These are phyloP conservation scores for Colletotrichum sp. DNA, from an alignment of 2,329 filamentous ascomycete species.

Conservation along the genomic window DNA sequence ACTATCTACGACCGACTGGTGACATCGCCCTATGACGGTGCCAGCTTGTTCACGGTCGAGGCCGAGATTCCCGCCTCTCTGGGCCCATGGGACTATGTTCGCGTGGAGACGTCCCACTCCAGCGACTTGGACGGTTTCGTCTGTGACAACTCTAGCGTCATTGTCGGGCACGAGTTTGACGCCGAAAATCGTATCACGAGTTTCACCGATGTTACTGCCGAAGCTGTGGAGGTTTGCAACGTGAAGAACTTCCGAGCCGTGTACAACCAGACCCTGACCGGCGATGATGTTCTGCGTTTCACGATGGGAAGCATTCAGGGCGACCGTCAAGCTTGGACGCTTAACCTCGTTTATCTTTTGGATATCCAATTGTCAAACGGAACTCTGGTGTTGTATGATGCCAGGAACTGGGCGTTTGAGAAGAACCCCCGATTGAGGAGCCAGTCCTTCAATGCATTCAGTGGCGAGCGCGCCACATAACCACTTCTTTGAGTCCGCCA, in stretches of 20 bases:
- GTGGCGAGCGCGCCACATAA: not conserved
- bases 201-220: not conserved
- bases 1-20: not conserved
- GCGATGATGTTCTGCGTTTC: conserved; percentile 7
- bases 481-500: not conserved
- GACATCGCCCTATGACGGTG: not conserved
- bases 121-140: conserved; percentile 8
- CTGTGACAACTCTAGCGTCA: conserved; percentile 14
- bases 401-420: conserved; percentile 2
- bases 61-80: not conserved
- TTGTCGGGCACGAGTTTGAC: not conserved
- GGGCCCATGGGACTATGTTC: conserved; percentile 16
- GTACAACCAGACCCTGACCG: not conserved
- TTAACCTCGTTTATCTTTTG: not conserved
- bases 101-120: not conserved
- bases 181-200: not conserved
- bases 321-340: not conserved
- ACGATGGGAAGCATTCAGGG: conserved; percentile 7
- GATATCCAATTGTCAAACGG: conserved; percentile 14
- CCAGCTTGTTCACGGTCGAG: not conserved
- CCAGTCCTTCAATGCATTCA: not conserved
- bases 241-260: conserved; percentile 7
- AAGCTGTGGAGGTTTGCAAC: conserved; percentile 1
- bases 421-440: conserved; percentile 2
- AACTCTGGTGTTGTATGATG: conserved; percentile 8